Base-by-base conservation (phyloP, 257 asterid species). In the Solanum pinnatisectum region DNA sequence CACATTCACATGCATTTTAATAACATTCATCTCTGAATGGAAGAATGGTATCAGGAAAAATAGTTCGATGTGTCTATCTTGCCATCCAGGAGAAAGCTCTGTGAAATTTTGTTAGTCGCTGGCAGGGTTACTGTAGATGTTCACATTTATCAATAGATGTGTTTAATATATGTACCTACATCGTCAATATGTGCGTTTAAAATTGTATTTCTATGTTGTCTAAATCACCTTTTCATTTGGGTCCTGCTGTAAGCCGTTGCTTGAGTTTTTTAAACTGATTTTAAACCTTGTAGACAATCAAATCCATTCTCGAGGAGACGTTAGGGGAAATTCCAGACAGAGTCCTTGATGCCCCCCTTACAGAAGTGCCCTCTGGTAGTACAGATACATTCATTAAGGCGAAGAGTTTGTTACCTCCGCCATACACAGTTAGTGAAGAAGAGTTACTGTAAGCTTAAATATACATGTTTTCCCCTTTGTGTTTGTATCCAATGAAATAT, bases 321-420 rank as follows among this genome's bases (percentile, higher is more conserved):
- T 88, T 95, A 73, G 95, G 67, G 78, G 94, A 93, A 2, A 92
- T 95, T 78, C 97, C 98, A 0, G 98, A 95, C 86, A 92, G 90
- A 5, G 98, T 96, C 6, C 90, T 96, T 94, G 98, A 95, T 90
- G 76, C 96, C 16, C 95, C 98, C 36, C 60, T 95, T 44, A 88
- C 90, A 13, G 89, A 88, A 70, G 92, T 91, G 2, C 88, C 95
- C 1, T 44, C 90, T n/a, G 92, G 91, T 60, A 90, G 89, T 86
- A 33, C 91, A 1, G 92, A 94, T 25, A 88, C 89, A 44, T 96
- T 96, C 65, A 91, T 94, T 39, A 93, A 93, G 85, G 92, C 96
- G n/a, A 95, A 93, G 91, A 91, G 73, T 25, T 42, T 93, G 91
- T 87, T 96, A 56, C 98, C 99, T 67, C 93, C 96, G 63, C 94